Evolutionary conservation across 1,284 basidiomycete species (phyloP).

Genomic region (Vanrija humicola): DNA sequence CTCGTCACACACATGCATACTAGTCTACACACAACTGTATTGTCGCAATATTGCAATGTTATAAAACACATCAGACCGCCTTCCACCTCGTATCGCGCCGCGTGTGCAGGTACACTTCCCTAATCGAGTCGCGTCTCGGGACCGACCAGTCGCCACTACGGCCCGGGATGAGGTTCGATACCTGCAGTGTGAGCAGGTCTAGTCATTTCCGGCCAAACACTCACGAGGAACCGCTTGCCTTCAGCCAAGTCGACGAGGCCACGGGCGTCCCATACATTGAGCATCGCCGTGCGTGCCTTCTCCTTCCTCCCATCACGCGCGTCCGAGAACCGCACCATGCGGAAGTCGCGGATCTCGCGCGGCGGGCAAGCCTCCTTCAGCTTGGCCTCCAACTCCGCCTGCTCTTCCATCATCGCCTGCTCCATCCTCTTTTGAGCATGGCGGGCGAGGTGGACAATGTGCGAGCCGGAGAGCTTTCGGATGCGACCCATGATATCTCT

Average conservation of each 20-base stretch:
- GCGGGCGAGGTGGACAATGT: conserved; percentile 63
- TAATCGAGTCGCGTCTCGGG: conserved; percentile 40
- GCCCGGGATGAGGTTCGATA: conserved; percentile 62
- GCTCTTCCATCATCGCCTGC: conserved; percentile 55
- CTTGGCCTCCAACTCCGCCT: conserved; percentile 64
- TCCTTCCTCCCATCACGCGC: conserved; percentile 56
- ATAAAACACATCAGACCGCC: conserved; percentile 5
- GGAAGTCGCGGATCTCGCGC: conserved; percentile 73
- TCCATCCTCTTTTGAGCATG: conserved; percentile 57
- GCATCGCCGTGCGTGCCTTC: conserved; percentile 60
- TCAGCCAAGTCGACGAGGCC: conserved; percentile 56
- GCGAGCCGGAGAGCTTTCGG: conserved; percentile 51
- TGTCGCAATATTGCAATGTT: not conserved
- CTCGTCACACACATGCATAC: too few species aligned
- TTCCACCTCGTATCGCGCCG: conserved; percentile 60
- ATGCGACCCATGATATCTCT: conserved; percentile 41
- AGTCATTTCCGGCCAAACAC: not conserved
- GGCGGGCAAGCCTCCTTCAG: conserved; percentile 71
- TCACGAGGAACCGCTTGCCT: conserved; percentile 66
- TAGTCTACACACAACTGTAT: too few species aligned
- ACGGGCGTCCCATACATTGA: conserved; percentile 80
- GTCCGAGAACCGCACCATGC: conserved; percentile 72
- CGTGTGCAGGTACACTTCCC: conserved; percentile 64
- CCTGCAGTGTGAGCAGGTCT: conserved; percentile 42
- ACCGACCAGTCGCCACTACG: conserved; percentile 61